Base-by-base conservation (phyloP, 2,329 filamentous ascomycete genomes). In the Clonostachys rhizophaga region DNA sequence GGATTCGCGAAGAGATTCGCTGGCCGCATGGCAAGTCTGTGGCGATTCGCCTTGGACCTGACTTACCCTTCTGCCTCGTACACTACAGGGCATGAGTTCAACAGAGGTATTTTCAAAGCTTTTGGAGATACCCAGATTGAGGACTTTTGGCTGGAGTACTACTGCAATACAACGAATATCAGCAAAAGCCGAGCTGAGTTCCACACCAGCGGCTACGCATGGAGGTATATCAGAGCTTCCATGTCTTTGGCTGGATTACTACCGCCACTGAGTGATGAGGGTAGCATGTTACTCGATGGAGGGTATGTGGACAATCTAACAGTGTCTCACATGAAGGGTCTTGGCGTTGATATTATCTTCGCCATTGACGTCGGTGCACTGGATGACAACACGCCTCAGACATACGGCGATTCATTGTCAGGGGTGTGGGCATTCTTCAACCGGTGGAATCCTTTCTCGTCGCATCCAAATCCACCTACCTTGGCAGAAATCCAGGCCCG, bases 151-250 rank as follows among this genome's bases (percentile, higher is more conserved):
- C 79, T 99, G 11, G 91, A 96, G 56, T 99, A 90, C 64, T 99
- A 99, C 70, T 99, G 95, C 78, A 99, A 99, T 68, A 97, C 94
- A 1, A 99, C 95, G 36, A 99, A 97, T 66, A 97, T 99, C 68
- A 95, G 88, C 71, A 95, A 95, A 66, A 94, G 88, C 51, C 81
- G 92, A 17, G 83, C 83, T 4, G 94, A 99, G 63, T 91, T 95
- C 54, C 94, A 99, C 67, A 96, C 91, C 0, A 94, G 88, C 50
- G 94, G 94, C 13, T 99, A 99, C 60, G 92, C 94, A 0, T 99
- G 94, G 94, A 83, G 95, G 40, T 99, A 99, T 59, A 89, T 99
- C 20, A 82, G 94, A 42, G 94, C 94, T 1, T 96, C 91, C 11
- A 99, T 99, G 94, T 95, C 91, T 2, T 78, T 99, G 5, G 94